Percentiles rank a stretch among this genome's conserved stretches.
These are phyloP conservation scores for Elsinoe arachidis DNA, from an alignment of 2,329 filamentous ascomycete species.

Conservation along the genomic window DNA sequence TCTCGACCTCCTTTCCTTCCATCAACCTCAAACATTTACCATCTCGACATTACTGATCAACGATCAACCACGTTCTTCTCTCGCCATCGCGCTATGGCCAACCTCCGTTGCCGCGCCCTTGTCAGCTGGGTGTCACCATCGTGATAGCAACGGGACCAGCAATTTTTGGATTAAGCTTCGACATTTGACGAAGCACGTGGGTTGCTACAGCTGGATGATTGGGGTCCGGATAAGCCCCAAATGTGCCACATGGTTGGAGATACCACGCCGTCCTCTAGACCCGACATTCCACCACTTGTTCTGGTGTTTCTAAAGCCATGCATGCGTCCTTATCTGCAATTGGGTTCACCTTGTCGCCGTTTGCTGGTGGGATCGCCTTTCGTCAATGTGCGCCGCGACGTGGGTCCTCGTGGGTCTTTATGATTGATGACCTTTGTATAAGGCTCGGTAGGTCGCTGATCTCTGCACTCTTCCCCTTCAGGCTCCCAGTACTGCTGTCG, in stretches of 20 bases:
- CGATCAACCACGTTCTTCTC: background rate
- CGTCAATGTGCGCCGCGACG: background rate
- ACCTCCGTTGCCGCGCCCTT: background rate
- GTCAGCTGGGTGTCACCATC: background rate
- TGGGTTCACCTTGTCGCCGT: background rate
- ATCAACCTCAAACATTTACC: background rate
- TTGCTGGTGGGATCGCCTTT: background rate
- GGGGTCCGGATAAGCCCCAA: background rate
- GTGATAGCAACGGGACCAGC: background rate
- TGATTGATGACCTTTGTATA: background rate
- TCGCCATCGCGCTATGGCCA: background rate
- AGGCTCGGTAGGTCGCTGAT: background rate
- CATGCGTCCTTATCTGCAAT: background rate
- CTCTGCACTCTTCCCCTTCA: background rate
- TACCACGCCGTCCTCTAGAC: background rate
- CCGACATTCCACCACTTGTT: background rate
- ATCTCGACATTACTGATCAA: background rate
- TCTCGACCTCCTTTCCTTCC: background rate
- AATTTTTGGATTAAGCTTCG: background rate
- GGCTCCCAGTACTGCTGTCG: too few species aligned
- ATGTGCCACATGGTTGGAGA: background rate
- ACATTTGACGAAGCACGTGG: background rate
- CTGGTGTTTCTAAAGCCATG: background rate
- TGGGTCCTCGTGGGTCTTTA: background rate
- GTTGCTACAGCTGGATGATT: background rate